Evolutionary conservation across 2,329 filamentous ascomycete species (phyloP), one percentile per base, ranked within the genome.

Genomic region (Nigrospora oryzae): DNA sequence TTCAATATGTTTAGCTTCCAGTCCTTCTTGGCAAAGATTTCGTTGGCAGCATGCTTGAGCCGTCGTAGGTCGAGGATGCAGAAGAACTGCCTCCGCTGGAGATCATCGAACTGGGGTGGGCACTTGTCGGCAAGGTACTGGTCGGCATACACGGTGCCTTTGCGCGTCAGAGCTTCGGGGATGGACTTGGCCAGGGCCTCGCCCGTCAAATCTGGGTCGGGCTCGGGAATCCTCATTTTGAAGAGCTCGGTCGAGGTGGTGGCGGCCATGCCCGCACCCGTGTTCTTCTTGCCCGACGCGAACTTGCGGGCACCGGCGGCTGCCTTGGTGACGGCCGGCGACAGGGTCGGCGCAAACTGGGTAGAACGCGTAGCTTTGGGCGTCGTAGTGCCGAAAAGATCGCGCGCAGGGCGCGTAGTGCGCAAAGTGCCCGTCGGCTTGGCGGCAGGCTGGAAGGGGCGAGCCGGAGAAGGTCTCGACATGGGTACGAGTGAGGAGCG

Each of bases 1-100:
- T 80, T 81, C 50, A 75, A 58, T 15, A 81, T 71, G 50, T 81
- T 81, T 43, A 81, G 60, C 60, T 77, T 79, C 77, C 77, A 81
- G 51, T 79, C 76, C 57, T 81, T 81, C 56, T 71, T 75, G 15
- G 63, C 56, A 47, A 81, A 81, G 14, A 81, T 77, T 53, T 81
- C 77, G 52, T 80, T 71, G 28, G 77, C 77, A 6, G 76, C 73
- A 53, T 79, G 79, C 61, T 81, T 81, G 38, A 81, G 67, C 50
- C 77, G 71, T 48, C 77, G 74, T 46, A 81, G 64, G 54, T 81
- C 77, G 51, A 81, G 74, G 49, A 81, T 74, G 56, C 77, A 81
- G 53, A 80, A 81, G 56, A 80, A 81, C 62, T 81, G 77, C 46
- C 76, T 73, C 40, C 75, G 70, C 59, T 81, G 76, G 43, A 76